Percentiles rank a stretch among this genome's conserved stretches.
Conservation (phyloP, 306 rosid genomes). For the Styphnolobium japonicum region DNA sequence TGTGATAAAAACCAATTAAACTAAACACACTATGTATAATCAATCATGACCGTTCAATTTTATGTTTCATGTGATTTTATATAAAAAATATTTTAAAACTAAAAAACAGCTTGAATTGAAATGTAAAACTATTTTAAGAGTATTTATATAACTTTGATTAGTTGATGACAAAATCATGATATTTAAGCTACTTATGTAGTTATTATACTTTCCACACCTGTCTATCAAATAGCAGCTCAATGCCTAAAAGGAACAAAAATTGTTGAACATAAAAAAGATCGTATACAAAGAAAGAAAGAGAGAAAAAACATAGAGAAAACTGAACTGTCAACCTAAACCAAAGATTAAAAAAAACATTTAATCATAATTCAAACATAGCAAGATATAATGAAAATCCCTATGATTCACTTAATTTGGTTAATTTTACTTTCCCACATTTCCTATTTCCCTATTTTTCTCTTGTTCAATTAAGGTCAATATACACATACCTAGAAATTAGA, state of each 20-base stretch:
- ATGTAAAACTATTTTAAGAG: background rate
- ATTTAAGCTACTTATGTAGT: background rate
- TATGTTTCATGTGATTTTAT: background rate
- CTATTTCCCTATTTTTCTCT: background rate
- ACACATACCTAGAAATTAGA: background rate
- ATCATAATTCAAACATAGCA: background rate
- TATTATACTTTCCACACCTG: background rate
- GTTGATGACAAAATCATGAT: background rate
- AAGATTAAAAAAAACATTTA: background rate
- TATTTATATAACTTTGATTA: background rate
- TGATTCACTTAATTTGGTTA: background rate
- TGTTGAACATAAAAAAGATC: background rate
- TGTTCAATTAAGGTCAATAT: conserved; percentile 15
- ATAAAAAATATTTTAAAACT: background rate
- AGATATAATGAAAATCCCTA: background rate
- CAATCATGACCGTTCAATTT: background rate
- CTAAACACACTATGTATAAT: background rate
- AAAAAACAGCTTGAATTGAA: background rate
- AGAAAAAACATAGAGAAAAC: background rate
- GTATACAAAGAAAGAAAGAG: background rate
- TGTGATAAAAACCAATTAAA: background rate
- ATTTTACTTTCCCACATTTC: background rate
- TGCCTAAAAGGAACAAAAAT: background rate
- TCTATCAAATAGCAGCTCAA: background rate
- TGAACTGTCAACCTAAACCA: background rate